phyloP scores from a whole-genome alignment of 345 rosid genomes.

The Turritis glabra region DNA sequence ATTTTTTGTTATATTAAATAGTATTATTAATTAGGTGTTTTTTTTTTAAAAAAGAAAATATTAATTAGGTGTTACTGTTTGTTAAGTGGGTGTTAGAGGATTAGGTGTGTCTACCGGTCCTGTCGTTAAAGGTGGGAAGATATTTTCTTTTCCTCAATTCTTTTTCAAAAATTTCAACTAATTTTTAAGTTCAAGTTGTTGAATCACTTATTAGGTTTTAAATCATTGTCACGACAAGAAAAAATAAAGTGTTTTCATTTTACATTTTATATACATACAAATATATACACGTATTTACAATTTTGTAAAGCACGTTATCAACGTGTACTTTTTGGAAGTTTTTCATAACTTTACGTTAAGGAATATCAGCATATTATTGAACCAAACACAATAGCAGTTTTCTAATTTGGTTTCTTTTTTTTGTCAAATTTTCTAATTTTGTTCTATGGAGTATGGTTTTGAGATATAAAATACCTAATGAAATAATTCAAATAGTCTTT shows the following conservation, averaged over 20 bases:
- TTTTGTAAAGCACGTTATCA: constrained; percentile 31
- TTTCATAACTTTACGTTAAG: constrained; percentile 21
- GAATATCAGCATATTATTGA: constrained; percentile 6
- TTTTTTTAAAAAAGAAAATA: too few relatives aligned
- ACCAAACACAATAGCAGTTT: not conserved
- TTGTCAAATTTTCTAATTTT: not conserved
- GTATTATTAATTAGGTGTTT: constrained; percentile 36
- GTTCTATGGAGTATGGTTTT: not conserved
- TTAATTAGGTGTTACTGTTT: constrained; percentile 32
- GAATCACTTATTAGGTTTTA: constrained; percentile 35
- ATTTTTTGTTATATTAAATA: not conserved
- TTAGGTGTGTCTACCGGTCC: constrained; percentile 43
- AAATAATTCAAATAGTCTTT: not conserved
- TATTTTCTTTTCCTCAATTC: constrained; percentile 13
- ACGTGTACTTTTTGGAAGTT: constrained; percentile 15
- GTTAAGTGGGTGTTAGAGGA: constrained; percentile 32
- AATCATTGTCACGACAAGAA: constrained; percentile 19
- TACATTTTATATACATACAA: not conserved
- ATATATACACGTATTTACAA: not conserved
- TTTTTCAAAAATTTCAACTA: constrained; percentile 16
- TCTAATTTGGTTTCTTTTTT: not conserved
- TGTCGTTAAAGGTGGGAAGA: constrained; percentile 32
- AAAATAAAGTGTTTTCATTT: not conserved
- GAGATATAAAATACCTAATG: not conserved
- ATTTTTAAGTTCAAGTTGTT: constrained; percentile 35